These are phyloP conservation scores for Hygrocybe punicea DNA, from an alignment of 768 basidiomycete species.

Conservation along the genomic window DNA sequence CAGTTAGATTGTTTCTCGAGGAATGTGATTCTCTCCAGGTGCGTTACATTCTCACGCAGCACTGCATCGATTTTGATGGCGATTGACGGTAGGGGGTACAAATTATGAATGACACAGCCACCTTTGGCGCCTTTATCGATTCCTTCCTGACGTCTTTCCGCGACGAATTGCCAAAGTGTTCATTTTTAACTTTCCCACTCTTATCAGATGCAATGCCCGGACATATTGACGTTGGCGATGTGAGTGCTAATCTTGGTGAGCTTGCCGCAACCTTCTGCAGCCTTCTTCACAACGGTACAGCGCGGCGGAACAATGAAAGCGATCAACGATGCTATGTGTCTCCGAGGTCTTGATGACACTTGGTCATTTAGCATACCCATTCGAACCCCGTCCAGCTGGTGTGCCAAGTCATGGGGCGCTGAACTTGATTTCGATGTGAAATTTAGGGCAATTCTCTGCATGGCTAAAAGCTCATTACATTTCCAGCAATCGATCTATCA, in stretches of 20 bases:
- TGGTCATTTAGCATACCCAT: constrained; percentile 53
- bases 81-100: constrained; percentile 62
- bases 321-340: constrained; percentile 61
- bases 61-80: neutral
- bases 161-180: constrained; percentile 66
- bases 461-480: too few relatives aligned
- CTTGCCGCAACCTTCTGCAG: neutral
- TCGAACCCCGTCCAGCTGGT: constrained; percentile 45
- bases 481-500: constrained; percentile 34
- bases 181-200: constrained; percentile 54
- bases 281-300: constrained; percentile 27
- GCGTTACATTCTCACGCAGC: constrained; percentile 2
- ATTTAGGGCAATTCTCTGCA: neutral
- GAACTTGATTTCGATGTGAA: constrained; percentile 25
- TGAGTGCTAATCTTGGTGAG: constrained; percentile 30
- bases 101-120: constrained; percentile 55
- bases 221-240: constrained; percentile 40
- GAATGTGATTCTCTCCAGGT: constrained; percentile 77
- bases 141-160: constrained; percentile 58
- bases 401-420: constrained; percentile 27
- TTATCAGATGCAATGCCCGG: constrained; percentile 45
- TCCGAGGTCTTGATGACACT: constrained; percentile 49
- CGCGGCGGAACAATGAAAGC: constrained; percentile 38
- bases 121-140: constrained; percentile 63
- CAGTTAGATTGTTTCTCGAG: constrained; percentile 65